Conservation (phyloP, 140 eudicot species). For the Bidens hawaiensis region DNA sequence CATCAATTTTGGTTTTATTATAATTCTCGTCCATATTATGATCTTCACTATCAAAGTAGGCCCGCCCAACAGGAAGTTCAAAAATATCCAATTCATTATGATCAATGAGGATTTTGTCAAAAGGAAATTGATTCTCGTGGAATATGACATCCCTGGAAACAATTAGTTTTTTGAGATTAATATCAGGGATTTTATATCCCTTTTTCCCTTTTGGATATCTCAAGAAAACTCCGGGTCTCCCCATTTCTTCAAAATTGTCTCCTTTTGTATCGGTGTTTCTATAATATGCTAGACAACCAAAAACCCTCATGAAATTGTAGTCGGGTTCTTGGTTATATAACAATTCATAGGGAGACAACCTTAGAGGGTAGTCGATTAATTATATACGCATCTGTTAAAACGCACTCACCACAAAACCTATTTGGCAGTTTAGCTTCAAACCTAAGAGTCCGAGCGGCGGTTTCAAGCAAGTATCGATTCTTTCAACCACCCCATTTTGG, state of each 20-base stretch:
- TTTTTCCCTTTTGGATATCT: not conserved
- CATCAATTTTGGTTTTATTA: too few relatives aligned
- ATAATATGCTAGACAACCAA: too few relatives aligned
- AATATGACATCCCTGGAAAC: not conserved
- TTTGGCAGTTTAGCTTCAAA: not conserved
- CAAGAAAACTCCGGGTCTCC: not conserved
- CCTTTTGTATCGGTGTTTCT: too few relatives aligned
- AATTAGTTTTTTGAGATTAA: not conserved
- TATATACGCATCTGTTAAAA: too few relatives aligned
- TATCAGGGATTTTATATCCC: not conserved
- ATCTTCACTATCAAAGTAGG: too few relatives aligned
- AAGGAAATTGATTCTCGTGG: not conserved
- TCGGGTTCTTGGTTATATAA: too few relatives aligned
- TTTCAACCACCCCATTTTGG: not conserved
- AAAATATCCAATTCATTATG: not conserved
- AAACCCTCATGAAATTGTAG: too few relatives aligned
- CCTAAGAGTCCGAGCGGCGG: not conserved
- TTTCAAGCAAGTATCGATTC: not conserved
- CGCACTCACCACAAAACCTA: not conserved
- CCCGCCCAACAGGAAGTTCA: not conserved
- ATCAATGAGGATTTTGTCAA: not conserved
- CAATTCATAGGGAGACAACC: too few relatives aligned
- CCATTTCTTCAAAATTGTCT: too few relatives aligned
- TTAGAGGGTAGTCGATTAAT: too few relatives aligned
- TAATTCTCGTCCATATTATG: too few relatives aligned